Evolutionary conservation across 2,329 filamentous ascomycete genomes (phyloP).

Genomic region (Penicillium corylophilum): DNA sequence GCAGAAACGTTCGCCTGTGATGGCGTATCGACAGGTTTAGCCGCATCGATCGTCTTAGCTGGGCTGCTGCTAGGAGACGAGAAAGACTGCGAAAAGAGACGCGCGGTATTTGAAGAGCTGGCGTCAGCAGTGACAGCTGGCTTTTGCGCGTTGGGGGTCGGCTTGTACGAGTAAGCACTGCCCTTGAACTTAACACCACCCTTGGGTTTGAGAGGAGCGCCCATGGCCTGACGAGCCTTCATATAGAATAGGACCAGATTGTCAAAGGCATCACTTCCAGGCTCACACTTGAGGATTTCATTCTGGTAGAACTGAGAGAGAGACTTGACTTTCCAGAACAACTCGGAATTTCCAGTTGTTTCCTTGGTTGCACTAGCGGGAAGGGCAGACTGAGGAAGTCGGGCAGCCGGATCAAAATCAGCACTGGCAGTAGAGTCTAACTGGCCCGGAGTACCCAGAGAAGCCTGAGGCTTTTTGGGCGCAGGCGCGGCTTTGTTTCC

Average conservation of each 20-base stretch:
- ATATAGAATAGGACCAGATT: slow-evolving; percentile 39
- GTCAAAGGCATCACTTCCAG: slow-evolving; percentile 36
- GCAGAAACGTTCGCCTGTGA: not conserved
- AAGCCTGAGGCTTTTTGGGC: not conserved
- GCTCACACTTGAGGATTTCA: slow-evolving; percentile 32
- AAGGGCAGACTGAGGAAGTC: slow-evolving; percentile 18
- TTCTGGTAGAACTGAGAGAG: slow-evolving; percentile 39
- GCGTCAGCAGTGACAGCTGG: not conserved
- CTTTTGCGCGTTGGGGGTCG: not conserved
- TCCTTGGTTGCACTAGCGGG: slow-evolving; percentile 18
- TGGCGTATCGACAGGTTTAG: not conserved
- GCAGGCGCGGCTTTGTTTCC: slow-evolving; percentile 17
- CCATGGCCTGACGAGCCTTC: slow-evolving; percentile 38
- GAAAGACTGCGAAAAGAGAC: slow-evolving; percentile 22
- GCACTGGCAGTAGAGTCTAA: slow-evolving; percentile 16
- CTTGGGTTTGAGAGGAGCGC: slow-evolving; percentile 30
- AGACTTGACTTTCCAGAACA: slow-evolving; percentile 31
- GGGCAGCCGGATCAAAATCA: not conserved
- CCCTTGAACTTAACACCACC: not conserved
- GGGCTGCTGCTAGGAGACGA: slow-evolving; percentile 4
- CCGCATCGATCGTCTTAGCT: not conserved
- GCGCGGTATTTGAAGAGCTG: slow-evolving; percentile 15
- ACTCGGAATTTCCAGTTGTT: slow-evolving; percentile 19
- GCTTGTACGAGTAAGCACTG: not conserved
- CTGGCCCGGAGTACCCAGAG: not conserved